Percentiles rank a stretch among this genome's conserved stretches.
These are phyloP conservation scores for Polymyxa betae DNA, from an alignment of 208 protist genomes.

Conservation along the genomic window DNA sequence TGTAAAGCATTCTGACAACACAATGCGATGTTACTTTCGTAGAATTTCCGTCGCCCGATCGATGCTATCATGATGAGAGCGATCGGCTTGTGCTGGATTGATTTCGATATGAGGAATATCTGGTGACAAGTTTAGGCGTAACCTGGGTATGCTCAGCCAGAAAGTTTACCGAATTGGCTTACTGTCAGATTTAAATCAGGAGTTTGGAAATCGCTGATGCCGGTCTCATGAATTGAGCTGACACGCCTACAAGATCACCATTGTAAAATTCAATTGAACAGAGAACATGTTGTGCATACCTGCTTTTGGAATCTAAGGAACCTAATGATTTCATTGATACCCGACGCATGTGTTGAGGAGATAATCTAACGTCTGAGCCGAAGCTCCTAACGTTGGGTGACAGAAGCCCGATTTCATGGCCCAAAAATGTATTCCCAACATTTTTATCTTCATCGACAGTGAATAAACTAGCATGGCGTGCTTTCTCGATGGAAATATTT, in stretches of 20 bases:
- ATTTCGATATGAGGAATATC: conserved; percentile 14
- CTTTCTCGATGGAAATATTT: not conserved
- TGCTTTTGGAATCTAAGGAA: not conserved
- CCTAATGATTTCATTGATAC: conserved; percentile 1
- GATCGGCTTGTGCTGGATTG: not conserved
- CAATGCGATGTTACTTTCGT: not conserved
- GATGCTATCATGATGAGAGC: not conserved
- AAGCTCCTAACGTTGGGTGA: not conserved
- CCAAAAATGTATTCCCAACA: not conserved
- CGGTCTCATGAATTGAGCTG: not conserved
- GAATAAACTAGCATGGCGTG: not conserved
- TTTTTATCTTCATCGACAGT: not conserved
- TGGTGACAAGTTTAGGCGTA: not conserved
- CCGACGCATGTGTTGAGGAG: not conserved
- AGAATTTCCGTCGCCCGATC: conserved; percentile 38
- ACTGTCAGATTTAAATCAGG: conserved; percentile 22
- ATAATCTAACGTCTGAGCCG: not conserved
- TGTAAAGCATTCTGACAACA: not conserved
- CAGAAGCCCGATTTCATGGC: not conserved
- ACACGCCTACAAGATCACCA: not conserved
- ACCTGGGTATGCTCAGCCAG: not conserved
- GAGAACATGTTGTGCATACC: not conserved
- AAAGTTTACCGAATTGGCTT: conserved; percentile 28
- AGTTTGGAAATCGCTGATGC: conserved; percentile 21
- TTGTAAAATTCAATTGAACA: not conserved